Conservation (phyloP, 2,329 filamentous ascomycete species). For the Exophiala sideris region DNA sequence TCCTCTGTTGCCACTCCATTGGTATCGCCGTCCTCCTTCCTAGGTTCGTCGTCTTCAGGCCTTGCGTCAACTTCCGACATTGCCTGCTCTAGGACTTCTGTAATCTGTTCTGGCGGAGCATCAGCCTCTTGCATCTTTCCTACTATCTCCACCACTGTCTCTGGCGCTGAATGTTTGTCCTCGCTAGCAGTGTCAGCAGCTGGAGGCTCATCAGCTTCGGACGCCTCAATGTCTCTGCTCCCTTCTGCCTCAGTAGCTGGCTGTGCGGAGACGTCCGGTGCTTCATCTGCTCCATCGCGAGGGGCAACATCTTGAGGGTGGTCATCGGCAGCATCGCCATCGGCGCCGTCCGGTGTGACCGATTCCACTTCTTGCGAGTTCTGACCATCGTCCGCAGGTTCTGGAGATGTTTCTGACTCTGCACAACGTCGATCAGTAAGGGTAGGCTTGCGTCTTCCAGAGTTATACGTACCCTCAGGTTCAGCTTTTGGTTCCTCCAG, state of each 20-base stretch:
- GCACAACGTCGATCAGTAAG: not conserved
- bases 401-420: constrained; percentile 7
- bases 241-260: not conserved
- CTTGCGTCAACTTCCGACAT: constrained; percentile 28
- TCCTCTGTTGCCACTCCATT: not conserved
- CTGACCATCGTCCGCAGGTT: not conserved
- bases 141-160: constrained; percentile 21
- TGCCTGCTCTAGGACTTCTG: constrained; percentile 23
- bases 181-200: constrained; percentile 3
- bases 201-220: not conserved
- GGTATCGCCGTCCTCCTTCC: not conserved
- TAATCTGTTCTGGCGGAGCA: constrained; percentile 17
- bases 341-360: not conserved
- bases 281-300: not conserved
- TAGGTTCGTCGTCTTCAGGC: constrained; percentile 13
- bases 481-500: constrained; percentile 1
- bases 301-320: not conserved
- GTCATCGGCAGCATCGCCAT: not conserved
- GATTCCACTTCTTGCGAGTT: not conserved
- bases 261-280: not conserved
- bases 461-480: constrained; percentile 6
- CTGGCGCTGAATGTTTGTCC: constrained; percentile 15
- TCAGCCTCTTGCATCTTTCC: constrained; percentile 24
- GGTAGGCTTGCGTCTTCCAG: not conserved
- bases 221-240: not conserved